Base-by-base conservation (phyloP, 2,329 filamentous ascomycete genomes). In the Neoscytalidium dimidiatum region DNA sequence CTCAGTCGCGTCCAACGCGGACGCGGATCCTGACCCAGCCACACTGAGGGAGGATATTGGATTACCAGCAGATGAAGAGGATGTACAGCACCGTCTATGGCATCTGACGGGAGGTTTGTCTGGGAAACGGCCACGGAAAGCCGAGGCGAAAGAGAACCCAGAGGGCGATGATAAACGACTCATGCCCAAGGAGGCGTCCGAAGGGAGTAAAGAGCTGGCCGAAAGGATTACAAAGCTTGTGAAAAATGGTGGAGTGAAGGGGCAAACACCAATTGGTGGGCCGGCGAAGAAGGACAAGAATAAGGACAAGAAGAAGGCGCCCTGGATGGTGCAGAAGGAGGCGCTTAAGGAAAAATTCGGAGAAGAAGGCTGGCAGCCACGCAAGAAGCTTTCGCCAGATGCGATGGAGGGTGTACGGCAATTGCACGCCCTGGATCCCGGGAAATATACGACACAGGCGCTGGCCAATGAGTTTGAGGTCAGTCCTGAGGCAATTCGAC, bases 341-440 rank as follows among this genome's bases (percentile, higher is more conserved):
- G 90, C 88, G 0, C 78, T 96, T 38, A 86, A 89, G 71, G 78
- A 86, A 67, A 99, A 98, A 73, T 95, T 97, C 69, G 87, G 87
- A 1, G 86, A 89, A 7, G 88, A 79, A 43, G 80, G 89, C 9
- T 99, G 94, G 94, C 84, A 85, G 29, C 94, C 95, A 31, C 85
- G 86, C 56, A 97, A 96, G 78, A 89, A 89, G 66, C 84, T 99
- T 9, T 98, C 95, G 0, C 95, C 95, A 0, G 94, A 98, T 77
- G 92, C 94, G 0, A 82, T 97, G 33, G 89, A 91, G n/a, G 94
- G 93, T 46, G 96, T 99, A 70, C 88, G 93, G 46, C 89, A 91
- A 21, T 82, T 99, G 35, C 88, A 97, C 76, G 81, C 85, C 28
- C 88, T 92, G 70, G 90, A 92, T 68, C 92, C 94, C 0, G 84